These are phyloP conservation scores for Neofusicoccum ribis DNA, from an alignment of 2,329 filamentous ascomycete genomes.

Conservation along the genomic window DNA sequence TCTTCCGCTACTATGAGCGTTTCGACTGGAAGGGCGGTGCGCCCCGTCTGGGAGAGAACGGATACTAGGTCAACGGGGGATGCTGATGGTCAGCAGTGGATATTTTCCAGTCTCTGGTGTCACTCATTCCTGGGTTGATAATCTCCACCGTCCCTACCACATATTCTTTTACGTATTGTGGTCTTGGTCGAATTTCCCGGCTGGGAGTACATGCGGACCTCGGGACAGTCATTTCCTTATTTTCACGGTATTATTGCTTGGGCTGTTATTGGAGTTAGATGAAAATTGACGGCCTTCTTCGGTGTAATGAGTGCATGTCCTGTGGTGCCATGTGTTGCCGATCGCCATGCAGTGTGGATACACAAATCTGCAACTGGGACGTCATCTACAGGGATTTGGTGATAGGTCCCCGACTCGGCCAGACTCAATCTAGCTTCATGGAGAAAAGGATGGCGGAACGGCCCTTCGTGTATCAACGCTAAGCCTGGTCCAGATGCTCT, in stretches of 20 bases:
- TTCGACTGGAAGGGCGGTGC: constrained; percentile 73
- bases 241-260: not conserved
- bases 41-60: constrained; percentile 60
- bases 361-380: too few species aligned
- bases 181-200: not conserved
- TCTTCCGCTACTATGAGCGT: constrained; percentile 95
- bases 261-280: not conserved
- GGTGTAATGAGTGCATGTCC: too few species aligned
- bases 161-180: not conserved
- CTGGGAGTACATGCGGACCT: not conserved
- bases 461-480: not conserved
- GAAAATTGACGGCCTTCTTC: constrained; percentile 1
- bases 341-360: too few species aligned
- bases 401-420: too few species aligned
- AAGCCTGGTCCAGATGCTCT: not conserved
- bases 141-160: not conserved
- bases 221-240: not conserved
- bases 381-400: too few species aligned
- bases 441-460: not conserved
- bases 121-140: not conserved
- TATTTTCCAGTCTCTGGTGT: not conserved
- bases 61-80: not conserved
- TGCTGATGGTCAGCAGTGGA: not conserved
- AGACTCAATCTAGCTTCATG: not conserved
- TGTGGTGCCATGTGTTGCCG: too few species aligned